Base-by-base conservation (phyloP, 2,329 filamentous ascomycete genomes). In the Aspergillus sp. region DNA sequence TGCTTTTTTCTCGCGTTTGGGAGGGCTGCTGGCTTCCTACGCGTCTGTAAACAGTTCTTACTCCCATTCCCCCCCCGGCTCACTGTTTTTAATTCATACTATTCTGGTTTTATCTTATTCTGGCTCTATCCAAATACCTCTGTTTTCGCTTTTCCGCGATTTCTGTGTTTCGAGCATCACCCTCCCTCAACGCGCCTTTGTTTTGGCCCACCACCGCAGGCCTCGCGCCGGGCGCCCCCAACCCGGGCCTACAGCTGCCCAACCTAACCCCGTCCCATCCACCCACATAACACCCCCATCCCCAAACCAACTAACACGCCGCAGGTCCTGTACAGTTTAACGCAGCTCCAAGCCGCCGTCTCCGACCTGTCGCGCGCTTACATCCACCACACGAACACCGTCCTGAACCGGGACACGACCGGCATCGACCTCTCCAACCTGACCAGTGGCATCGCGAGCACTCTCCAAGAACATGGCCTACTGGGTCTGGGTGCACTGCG, bases 311-410 rank as follows among this genome's bases (percentile, higher is more conserved):
- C 57, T 60, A 47, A 61, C 42, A 27, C 37, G 36, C 29, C 37
- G 15, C 56, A 89, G 83, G 78, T 89, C 44, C 75, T 84, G 48
- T 72, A 82, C 52, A 77, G 84, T 35, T 78, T 93, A 44, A 77
- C 80, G 43, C 83, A 80, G 37, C 80, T 95, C 31, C 77, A 88
- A 52, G 77, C 80, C 39, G 74, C 86, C 25, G 78, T 94, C 55
- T 80, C 82, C 52, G 80, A 79, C 37, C 80, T 93, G 49, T 80
- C 83, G 43, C 74, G 77, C 51, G 84, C 88, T 48, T 94, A 93
- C 64, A 75, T 93, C 53, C 81, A 85, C 55, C 86, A 94, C 68
- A 86, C 83, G 48, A 86, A 88, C 58, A 78, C 85, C 5, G 75
- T 93, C 29, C 74, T 94, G 15, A 79, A 79, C 26, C 45, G 77